Percentiles rank a stretch among this genome's conserved stretches.
phyloP scores from a whole-genome alignment of 2,329 filamentous ascomycete species.

The Xylaria polymorpha region DNA sequence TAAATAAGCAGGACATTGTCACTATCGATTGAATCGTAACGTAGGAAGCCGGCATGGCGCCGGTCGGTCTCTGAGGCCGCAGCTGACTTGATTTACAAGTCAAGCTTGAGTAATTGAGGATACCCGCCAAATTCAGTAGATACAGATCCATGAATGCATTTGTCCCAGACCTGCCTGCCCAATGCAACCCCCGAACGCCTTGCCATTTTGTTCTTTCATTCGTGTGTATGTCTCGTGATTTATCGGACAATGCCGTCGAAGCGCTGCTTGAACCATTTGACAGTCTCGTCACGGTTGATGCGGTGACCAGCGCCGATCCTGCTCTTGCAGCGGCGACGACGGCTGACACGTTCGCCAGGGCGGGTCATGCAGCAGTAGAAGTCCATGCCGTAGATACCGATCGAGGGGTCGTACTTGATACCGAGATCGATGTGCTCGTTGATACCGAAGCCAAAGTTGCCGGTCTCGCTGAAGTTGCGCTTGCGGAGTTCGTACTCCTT shows the following conservation, averaged over 20 bases:
- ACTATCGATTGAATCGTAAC: slow-evolving; percentile 42
- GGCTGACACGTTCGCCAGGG: slow-evolving; percentile 96
- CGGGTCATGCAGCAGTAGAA: slow-evolving; percentile 99
- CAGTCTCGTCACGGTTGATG: slow-evolving; percentile 93
- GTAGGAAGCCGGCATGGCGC: slow-evolving; percentile 70
- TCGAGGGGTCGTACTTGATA: slow-evolving; percentile 99
- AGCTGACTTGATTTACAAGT: slow-evolving; percentile 68
- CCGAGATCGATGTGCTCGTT: slow-evolving; percentile 99
- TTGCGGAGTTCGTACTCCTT: slow-evolving; percentile 99
- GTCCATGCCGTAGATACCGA: slow-evolving; percentile 99
- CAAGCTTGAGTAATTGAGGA: slow-evolving; percentile 63
- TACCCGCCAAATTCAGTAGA: slow-evolving; percentile 56
- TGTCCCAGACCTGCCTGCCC: slow-evolving; percentile 57
- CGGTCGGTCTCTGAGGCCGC: slow-evolving; percentile 81
- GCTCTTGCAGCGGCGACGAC: slow-evolving; percentile 90
- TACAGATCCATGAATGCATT: slow-evolving; percentile 55
- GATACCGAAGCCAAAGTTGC: slow-evolving; percentile 99
- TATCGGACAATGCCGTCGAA: slow-evolving; percentile 99
- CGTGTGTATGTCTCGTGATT: slow-evolving; percentile 55
- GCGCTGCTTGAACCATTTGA: slow-evolving; percentile 93
- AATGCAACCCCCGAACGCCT: slow-evolving; percentile 54
- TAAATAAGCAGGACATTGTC: slow-evolving; percentile 37
- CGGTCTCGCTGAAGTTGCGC: slow-evolving; percentile 99
- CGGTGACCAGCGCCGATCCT: slow-evolving; percentile 88
- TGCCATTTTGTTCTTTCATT: slow-evolving; percentile 46